Evolutionary conservation across 768 basidiomycete genomes (phyloP).

Genomic region (Suillus sp.): DNA sequence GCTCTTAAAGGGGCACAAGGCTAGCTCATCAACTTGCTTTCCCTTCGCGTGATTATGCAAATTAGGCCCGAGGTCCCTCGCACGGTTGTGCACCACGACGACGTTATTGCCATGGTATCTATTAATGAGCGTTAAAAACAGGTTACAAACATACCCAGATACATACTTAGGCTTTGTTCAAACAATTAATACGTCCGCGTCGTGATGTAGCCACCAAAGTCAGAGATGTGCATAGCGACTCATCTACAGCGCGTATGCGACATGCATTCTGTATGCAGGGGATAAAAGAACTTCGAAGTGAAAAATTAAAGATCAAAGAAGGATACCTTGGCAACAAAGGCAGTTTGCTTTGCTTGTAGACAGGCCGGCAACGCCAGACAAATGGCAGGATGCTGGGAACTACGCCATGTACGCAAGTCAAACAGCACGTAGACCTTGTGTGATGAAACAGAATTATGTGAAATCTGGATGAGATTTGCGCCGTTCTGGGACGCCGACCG

Average conservation of each 20-base stretch:
- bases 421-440: neutral
- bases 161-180: slow-evolving; percentile 7
- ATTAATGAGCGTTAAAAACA: slow-evolving; percentile 6
- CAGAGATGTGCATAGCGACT: neutral
- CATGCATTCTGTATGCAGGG: slow-evolving; percentile 4
- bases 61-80: slow-evolving; percentile 1
- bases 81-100: neutral
- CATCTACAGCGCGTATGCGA: neutral
- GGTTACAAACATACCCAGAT: neutral
- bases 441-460: slow-evolving; percentile 1
- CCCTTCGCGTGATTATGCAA: neutral
- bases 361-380: slow-evolving; percentile 3
- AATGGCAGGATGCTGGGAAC: neutral
- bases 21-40: neutral
- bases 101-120: slow-evolving; percentile 5
- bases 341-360: slow-evolving; percentile 2
- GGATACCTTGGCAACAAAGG: slow-evolving; percentile 4
- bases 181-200: neutral
- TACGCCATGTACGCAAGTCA: slow-evolving; percentile 1
- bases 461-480: slow-evolving; percentile 4
- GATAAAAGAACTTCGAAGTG: slow-evolving; percentile 1
- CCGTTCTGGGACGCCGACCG: neutral
- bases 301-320: slow-evolving; percentile 9
- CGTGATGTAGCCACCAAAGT: slow-evolving; percentile 1
- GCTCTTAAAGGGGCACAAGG: neutral